These are phyloP conservation scores for Marchantia paleacea DNA, from an alignment of 225 moss, liverwort and hornwort genomes.

Conservation along the genomic window DNA sequence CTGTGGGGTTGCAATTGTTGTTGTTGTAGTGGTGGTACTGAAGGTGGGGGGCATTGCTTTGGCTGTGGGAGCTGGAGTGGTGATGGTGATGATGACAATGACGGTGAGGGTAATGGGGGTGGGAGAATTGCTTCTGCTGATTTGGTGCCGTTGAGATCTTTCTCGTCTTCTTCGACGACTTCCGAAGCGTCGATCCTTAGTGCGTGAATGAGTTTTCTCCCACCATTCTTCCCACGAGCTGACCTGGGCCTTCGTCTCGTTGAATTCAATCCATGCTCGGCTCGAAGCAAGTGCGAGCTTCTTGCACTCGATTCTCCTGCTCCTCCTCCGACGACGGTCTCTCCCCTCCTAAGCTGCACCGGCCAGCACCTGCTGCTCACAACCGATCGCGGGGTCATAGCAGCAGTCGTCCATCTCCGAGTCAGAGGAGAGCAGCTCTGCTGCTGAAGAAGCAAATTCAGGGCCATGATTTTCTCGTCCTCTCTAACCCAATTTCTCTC, in stretches of 20 bases:
- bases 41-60: background rate
- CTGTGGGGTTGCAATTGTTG: slow-evolving; percentile 7
- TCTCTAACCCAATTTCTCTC: background rate
- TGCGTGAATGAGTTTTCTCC: background rate
- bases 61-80: slow-evolving; percentile 2
- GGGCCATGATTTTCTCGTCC: background rate
- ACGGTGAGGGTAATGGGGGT: background rate
- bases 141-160: background rate
- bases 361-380: background rate
- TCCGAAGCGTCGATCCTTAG: background rate
- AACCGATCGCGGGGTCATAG: background rate
- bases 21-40: background rate
- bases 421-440: background rate
- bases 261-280: background rate
- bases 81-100: background rate
- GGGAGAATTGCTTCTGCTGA: background rate
- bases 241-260: background rate
- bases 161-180: background rate
- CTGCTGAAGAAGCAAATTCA: background rate
- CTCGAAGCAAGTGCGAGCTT: background rate
- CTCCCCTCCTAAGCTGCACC: background rate
- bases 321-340: background rate
- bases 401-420: background rate
- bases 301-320: background rate
- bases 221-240: background rate